Evolutionary conservation across 2,329 filamentous ascomycete species (phyloP), one percentile per base, ranked within the genome.

Genomic region (Pseudogymnoascus verrucosus): DNA sequence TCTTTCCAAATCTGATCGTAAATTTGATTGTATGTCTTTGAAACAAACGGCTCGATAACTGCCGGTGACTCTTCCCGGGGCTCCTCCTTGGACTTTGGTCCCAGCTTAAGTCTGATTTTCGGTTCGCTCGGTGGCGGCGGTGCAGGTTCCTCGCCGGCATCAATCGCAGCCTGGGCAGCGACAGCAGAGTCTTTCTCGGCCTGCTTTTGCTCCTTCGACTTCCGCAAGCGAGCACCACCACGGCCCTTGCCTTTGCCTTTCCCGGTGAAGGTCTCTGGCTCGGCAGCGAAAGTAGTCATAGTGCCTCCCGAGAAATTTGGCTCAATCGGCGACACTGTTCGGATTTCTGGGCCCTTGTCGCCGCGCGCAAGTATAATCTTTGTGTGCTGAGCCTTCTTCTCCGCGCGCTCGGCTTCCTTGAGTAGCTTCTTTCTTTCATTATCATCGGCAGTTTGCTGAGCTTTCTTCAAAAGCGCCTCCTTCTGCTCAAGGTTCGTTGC

Each of bases 1-100:
- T 99, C 95, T 68, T 93, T 89, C 88, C 91, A 96, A 68, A 98
- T 98, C 75, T 97, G 92, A 71, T 96, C 93, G 75, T 97, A 97
- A 64, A 99, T 93, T 75, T 96, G 93, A 72, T 96, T 92, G 78
- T 96, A 99, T 16, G 90, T 92, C 74, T 96, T 96, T 61, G 92
- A 95, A 68, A 90, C 88, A 76, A 90, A 95, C 65, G 74, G 72
- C 62, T 74, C 72, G 26, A 73, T 68, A 37, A 61, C 65, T 16
- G 71, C 69, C 36, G 73, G 73, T 74, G 74, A 78, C 12, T 74
- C 51, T 70, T 65, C 62, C 71, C 75, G 65, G 62, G 69, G 63
- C 16, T 68, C 68, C 16, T 79, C 76, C 64, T 77, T 77, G 62
- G 75, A 68, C 40, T 75, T 68, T 60, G 75, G 69, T 57, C 68